Evolutionary conservation across 202 grass and related monocot genomes (phyloP).

Genomic region (Eragrostis tef): DNA sequence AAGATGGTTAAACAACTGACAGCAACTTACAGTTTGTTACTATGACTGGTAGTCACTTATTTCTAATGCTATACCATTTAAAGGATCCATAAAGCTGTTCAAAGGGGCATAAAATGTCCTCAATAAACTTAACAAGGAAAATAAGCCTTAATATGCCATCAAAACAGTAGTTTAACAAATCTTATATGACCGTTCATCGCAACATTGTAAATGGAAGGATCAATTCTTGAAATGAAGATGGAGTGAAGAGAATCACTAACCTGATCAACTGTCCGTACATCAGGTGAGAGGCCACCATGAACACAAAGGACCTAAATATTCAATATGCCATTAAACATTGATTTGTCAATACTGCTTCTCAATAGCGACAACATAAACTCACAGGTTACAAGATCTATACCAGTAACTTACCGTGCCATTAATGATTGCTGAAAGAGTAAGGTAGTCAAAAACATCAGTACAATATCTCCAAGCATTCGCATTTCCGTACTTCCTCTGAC

Average conservation of each 20-base stretch:
- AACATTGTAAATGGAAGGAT: slow-evolving; percentile 3
- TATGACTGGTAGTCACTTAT: not conserved
- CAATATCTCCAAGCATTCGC: slow-evolving; percentile 99
- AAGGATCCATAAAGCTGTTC: not conserved
- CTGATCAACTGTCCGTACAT: slow-evolving; percentile 90
- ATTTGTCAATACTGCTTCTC: not conserved
- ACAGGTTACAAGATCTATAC: slow-evolving; percentile 17
- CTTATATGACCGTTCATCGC: not conserved
- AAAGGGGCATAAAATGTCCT: not conserved
- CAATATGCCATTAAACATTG: slow-evolving; percentile 18
- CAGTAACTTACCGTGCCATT: slow-evolving; percentile 68
- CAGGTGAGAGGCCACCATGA: slow-evolving; percentile 83
- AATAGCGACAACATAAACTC: not conserved
- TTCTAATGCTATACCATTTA: not conserved
- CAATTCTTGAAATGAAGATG: slow-evolving; percentile 5
- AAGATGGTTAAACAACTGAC: not conserved
- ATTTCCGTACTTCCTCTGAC: slow-evolving; percentile 98
- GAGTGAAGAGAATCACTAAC: slow-evolving; percentile 39
- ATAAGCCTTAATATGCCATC: not conserved
- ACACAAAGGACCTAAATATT: slow-evolving; percentile 78
- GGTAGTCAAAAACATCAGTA: slow-evolving; percentile 98
- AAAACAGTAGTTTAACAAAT: not conserved
- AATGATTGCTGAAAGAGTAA: slow-evolving; percentile 94
- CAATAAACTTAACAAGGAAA: not conserved
- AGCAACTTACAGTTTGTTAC: not conserved